These are phyloP conservation scores for Lentinula guzmanii DNA, from an alignment of 768 basidiomycete genomes.

Conservation along the genomic window DNA sequence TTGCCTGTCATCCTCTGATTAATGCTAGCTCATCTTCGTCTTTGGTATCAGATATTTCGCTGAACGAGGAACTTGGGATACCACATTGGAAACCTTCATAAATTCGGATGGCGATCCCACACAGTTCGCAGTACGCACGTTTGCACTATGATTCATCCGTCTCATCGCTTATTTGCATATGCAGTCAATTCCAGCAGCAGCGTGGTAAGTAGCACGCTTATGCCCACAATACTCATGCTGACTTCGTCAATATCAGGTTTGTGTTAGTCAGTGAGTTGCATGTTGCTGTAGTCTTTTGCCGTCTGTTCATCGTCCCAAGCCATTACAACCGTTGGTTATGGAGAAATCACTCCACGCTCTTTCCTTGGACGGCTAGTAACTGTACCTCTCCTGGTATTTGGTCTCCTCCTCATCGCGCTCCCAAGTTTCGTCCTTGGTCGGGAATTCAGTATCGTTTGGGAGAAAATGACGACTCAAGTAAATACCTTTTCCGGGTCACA, in stretches of 20 bases:
- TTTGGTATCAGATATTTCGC: slow-evolving; percentile 63
- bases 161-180: background rate
- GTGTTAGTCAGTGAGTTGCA: slow-evolving; percentile 70
- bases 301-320: slow-evolving; percentile 34
- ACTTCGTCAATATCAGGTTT: slow-evolving; percentile 35
- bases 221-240: too few species aligned
- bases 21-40: background rate
- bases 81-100: slow-evolving; percentile 70
- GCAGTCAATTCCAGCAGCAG: slow-evolving; percentile 67
- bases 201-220: slow-evolving; percentile 48
- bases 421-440: slow-evolving; percentile 89
- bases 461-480: slow-evolving; percentile 61
- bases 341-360: slow-evolving; percentile 86
- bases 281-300: background rate
- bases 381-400: slow-evolving; percentile 81
- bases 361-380: slow-evolving; percentile 85
- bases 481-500: slow-evolving; percentile 20
- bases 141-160: background rate
- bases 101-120: slow-evolving; percentile 81
- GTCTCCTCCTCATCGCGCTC: slow-evolving; percentile 82
- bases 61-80: slow-evolving; percentile 89
- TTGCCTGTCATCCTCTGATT: slow-evolving; percentile 1
- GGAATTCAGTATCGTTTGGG: slow-evolving; percentile 90
- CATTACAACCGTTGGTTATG: slow-evolving; percentile 88
- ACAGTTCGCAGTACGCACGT: slow-evolving; percentile 58